Evolutionary conservation across 176 grass and related monocot genomes (phyloP).

Genomic region (Avena atlantica): DNA sequence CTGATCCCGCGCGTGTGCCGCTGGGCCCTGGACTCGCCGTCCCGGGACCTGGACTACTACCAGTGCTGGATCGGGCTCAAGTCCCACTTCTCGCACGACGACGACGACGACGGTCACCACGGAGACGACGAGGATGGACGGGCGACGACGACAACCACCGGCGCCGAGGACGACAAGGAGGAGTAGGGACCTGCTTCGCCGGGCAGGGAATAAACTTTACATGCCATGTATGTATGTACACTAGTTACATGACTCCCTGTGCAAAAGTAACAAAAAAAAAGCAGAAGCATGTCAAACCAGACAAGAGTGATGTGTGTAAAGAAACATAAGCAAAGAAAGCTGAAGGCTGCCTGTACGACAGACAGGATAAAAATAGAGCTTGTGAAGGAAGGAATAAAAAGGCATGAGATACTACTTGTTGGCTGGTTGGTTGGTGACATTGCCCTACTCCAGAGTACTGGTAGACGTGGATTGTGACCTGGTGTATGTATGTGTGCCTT

Average conservation of each 20-base stretch:
- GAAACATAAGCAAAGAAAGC: too few species aligned
- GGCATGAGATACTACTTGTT: too few species aligned
- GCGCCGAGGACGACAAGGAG: background rate
- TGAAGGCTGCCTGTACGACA: too few species aligned
- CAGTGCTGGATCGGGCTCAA: slow-evolving; percentile 89
- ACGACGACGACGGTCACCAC: background rate
- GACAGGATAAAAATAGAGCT: too few species aligned
- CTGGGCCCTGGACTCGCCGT: slow-evolving; percentile 75
- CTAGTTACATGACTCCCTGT: background rate
- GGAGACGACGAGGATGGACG: background rate
- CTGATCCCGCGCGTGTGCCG: slow-evolving; percentile 82
- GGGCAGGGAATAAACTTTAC: background rate
- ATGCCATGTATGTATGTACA: background rate
- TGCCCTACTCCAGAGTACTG: background rate
- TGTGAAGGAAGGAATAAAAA: too few species aligned
- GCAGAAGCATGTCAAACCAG: background rate
- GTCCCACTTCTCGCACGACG: slow-evolving; percentile 65
- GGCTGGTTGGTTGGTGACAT: too few species aligned
- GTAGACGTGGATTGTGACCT: background rate
- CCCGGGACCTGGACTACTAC: slow-evolving; percentile 76
- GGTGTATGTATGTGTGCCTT: background rate
- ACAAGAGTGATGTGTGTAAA: too few species aligned
- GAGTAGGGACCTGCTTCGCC: background rate
- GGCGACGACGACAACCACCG: background rate
- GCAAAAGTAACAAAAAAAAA: background rate